Percentiles rank a stretch among this genome's conserved stretches.
These are phyloP conservation scores for Solanum chmielewskii DNA, from an alignment of 257 asterid species.

Conservation along the genomic window DNA sequence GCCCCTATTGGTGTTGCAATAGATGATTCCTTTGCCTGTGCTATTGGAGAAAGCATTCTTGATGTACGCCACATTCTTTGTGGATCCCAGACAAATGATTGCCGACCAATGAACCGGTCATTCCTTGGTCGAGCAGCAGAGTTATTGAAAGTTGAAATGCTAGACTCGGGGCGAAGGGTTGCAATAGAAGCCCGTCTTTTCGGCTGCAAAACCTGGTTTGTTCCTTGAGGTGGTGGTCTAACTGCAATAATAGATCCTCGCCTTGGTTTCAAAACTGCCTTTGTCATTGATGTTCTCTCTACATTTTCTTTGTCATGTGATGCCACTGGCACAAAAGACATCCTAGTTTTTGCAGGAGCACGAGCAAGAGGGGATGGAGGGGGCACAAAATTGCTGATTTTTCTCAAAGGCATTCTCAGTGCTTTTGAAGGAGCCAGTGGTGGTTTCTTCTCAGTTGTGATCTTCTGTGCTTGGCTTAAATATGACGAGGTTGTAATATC, in stretches of 20 bases:
- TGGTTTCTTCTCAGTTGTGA: constrained; percentile 50
- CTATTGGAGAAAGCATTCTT: constrained; percentile 52
- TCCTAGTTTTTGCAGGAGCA: constrained; percentile 26
- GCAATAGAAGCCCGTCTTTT: constrained; percentile 84
- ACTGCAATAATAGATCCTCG: constrained; percentile 54
- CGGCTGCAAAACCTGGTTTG: constrained; percentile 47
- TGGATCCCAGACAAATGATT: constrained; percentile 74
- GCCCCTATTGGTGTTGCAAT: constrained; percentile 14
- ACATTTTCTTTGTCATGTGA: constrained; percentile 53
- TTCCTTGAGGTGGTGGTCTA: constrained; percentile 30
- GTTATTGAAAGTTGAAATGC: constrained; percentile 28
- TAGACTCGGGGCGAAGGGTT: constrained; percentile 39
- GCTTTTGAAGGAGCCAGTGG: constrained; percentile 68
- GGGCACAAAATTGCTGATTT: constrained; percentile 56
- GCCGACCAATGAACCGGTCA: constrained; percentile 49
- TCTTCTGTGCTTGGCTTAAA: constrained; percentile 37
- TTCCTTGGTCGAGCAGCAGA: constrained; percentile 24
- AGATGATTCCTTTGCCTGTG: constrained; percentile 20
- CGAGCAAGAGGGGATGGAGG: constrained; percentile 29
- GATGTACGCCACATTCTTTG: constrained; percentile 60
- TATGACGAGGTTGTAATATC: constrained; percentile 23
- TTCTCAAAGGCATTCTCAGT: constrained; percentile 61
- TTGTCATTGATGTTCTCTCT: constrained; percentile 14
- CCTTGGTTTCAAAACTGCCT: constrained; percentile 42
- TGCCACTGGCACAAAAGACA: constrained; percentile 46